Evolutionary conservation across 1,284 basidiomycete species (phyloP).

Genomic region (Cutaneotrichosporon spelunceum): DNA sequence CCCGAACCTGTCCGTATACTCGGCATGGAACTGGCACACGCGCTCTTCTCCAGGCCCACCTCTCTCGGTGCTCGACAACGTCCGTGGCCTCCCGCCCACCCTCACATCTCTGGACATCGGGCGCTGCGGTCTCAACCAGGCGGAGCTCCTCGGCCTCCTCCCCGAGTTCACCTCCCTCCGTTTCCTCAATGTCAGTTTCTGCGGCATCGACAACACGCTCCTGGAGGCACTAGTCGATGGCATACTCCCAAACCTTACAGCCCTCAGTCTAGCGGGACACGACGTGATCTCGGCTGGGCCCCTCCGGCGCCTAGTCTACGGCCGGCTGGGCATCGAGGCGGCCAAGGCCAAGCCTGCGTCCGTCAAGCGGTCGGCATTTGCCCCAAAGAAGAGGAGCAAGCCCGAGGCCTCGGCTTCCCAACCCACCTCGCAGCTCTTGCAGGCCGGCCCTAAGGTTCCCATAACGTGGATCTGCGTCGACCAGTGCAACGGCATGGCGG

Average conservation of each 20-base stretch:
- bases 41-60: background rate
- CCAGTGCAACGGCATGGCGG: conserved; percentile 33
- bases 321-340: conserved; percentile 14
- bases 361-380: conserved; percentile 8
- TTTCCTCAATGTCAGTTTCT: conserved; percentile 35
- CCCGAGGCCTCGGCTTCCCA: background rate
- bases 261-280: conserved; percentile 32
- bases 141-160: conserved; percentile 17
- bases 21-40: conserved; percentile 1
- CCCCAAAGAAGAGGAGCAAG: background rate
- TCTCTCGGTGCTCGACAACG: background rate
- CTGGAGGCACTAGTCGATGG: conserved; percentile 26
- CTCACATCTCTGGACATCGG: conserved; percentile 34
- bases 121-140: conserved; percentile 14
- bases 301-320: conserved; percentile 25
- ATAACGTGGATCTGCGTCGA: conserved; percentile 42
- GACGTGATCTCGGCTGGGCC: conserved; percentile 27
- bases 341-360: conserved; percentile 2
- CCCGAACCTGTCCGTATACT: conserved; percentile 22
- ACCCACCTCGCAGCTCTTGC: background rate
- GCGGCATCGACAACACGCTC: conserved; percentile 29
- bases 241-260: conserved; percentile 33
- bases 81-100: conserved; percentile 18
- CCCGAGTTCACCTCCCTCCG: conserved; percentile 19
- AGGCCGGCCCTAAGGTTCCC: conserved; percentile 3